These are phyloP conservation scores for Cicer judaicum DNA, from an alignment of 306 rosid species.

Conservation along the genomic window DNA sequence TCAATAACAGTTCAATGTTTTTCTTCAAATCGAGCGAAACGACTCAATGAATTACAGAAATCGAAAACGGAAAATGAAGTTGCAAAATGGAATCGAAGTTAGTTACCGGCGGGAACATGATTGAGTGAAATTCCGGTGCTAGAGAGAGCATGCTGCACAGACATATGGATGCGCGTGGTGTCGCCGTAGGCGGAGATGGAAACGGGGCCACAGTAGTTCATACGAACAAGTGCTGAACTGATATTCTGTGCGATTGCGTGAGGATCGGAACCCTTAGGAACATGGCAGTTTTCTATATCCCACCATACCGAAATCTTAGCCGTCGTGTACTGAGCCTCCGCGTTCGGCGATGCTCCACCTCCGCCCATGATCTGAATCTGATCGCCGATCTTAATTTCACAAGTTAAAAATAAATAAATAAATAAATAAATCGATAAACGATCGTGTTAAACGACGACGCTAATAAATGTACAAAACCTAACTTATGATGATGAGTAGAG, in stretches of 20 bases:
- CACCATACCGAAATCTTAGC: slow-evolving; percentile 95
- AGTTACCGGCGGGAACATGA: slow-evolving; percentile 86
- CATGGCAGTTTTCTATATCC: slow-evolving; percentile 96
- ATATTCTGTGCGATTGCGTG: slow-evolving; percentile 89
- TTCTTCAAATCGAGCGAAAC: background rate
- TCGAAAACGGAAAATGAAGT: too few species aligned
- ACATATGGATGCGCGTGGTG: slow-evolving; percentile 63
- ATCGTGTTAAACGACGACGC: background rate
- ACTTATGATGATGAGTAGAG: too few species aligned
- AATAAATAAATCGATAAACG: background rate
- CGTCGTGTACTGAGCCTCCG: slow-evolving; percentile 68
- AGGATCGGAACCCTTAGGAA: slow-evolving; percentile 66
- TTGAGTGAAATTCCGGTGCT: slow-evolving; percentile 88
- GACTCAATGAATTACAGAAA: background rate
- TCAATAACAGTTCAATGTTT: background rate
- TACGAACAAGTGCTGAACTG: slow-evolving; percentile 73
- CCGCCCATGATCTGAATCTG: slow-evolving; percentile 45
- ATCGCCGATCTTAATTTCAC: background rate
- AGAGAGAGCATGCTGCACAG: slow-evolving; percentile 87
- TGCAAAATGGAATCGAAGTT: too few species aligned
- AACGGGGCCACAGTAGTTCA: slow-evolving; percentile 80
- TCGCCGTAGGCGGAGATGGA: slow-evolving; percentile 92
- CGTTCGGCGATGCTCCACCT: slow-evolving; percentile 46
- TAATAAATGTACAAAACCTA: background rate
- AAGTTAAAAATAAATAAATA: background rate